Base-by-base conservation (phyloP, 345 rosid species). In the Eucalyptus rudis region DNA sequence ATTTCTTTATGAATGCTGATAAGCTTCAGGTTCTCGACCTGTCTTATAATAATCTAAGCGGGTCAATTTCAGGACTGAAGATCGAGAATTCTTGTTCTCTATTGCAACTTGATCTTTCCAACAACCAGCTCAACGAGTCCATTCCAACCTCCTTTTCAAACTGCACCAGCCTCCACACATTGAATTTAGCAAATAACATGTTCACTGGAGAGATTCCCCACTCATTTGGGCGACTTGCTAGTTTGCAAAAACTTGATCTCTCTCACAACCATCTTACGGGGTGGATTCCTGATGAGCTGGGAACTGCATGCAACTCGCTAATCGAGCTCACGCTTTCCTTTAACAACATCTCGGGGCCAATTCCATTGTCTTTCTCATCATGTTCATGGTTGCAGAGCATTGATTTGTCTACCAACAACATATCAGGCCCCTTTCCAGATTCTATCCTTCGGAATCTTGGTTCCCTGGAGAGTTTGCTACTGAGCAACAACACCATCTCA, bases 381-480 rank as follows among this genome's bases (percentile, higher is more conserved):
- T 97, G 99, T 86, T 94, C 97, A 50, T 94, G 89, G 95, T 91
- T 97, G 88, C 96, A 94, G 89, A 52, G 85, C 85, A 95, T 97
- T 45, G 98, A 97, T 91, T 92, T 97, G 68, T 97, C 99, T 47
- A 97, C 94, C 93, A 97, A 97, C 93, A 96, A 95, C 86, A 88
- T 97, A 84, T 92, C 99, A 2, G 99, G 99, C 54, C 93, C 94
- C 62, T 95, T 97, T 56, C 97, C 96, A 1, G 94, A 94, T 90
- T 90, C 90, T 7, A 90, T 96, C 89, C 97, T 96, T 24, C 86
- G 68, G 85, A 95, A 89, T 45, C 94, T 98, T 4, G 92, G 93
- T 13, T 92, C 98, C 33, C 90, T 98, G 15, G 98, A 96, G 92
- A 92, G 88, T 85, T 89, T 98, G 90, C 62, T 96, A 52, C 91